phyloP scores from a whole-genome alignment of 106 monocot species.

The Chionographis japonica region DNA sequence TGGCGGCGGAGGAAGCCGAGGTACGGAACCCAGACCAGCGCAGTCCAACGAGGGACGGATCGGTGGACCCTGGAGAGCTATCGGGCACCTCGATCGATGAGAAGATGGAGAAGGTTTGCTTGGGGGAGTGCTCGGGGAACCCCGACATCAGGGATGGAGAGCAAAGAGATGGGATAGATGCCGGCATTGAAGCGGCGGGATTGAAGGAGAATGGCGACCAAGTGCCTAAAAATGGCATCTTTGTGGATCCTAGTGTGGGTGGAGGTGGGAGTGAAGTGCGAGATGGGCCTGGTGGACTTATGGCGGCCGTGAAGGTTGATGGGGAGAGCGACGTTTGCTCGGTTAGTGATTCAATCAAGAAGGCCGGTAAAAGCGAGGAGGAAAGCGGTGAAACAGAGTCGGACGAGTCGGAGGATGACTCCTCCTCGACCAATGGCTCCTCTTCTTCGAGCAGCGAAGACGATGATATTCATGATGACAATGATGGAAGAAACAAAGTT shows the following conservation, averaged over 20 bases:
- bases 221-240: not conserved
- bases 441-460: slow-evolving; percentile 10
- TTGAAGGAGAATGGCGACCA: not conserved
- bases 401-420: not conserved
- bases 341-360: not conserved
- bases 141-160: too few species aligned
- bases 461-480: not conserved
- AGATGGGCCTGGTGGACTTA: not conserved
- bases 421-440: not conserved
- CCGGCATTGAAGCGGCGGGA: not conserved
- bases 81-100: slow-evolving; percentile 2
- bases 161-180: too few species aligned
- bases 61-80: not conserved
- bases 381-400: not conserved
- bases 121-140: not conserved
- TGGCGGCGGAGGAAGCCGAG: too few species aligned
- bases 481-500: not conserved
- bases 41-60: too few species aligned
- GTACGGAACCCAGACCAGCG: too few species aligned
- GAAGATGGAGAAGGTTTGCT: slow-evolving; percentile 5
- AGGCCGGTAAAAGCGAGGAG: not conserved
- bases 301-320: not conserved
- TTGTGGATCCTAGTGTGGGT: not conserved
- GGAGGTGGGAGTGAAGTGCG: not conserved
- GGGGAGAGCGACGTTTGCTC: not conserved